Percentiles rank a stretch among this genome's conserved stretches.
Evolutionary conservation across 306 rosid genomes (phyloP).

Genomic region (Citrullus colocynthis): DNA sequence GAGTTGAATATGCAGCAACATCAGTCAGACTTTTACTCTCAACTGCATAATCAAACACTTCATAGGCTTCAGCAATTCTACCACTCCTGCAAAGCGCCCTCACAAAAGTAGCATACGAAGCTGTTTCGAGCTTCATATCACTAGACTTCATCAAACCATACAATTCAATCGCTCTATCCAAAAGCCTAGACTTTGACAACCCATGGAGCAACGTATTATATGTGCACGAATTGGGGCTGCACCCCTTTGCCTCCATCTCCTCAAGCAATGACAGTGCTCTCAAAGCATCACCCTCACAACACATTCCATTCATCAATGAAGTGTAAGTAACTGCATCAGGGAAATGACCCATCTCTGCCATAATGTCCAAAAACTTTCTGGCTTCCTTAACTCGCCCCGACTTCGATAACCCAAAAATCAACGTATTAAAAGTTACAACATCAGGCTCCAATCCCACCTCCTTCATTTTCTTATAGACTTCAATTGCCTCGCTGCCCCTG

Average conservation of each 20-base stretch:
- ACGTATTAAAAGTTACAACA: slow-evolving; percentile 62
- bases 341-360: slow-evolving; percentile 57
- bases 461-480: slow-evolving; percentile 65
- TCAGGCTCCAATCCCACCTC: slow-evolving; percentile 79
- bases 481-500: slow-evolving; percentile 56
- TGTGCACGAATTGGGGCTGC: slow-evolving; percentile 58
- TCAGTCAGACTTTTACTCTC: slow-evolving; percentile 73
- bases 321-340: slow-evolving; percentile 81
- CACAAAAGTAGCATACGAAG: slow-evolving; percentile 63
- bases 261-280: slow-evolving; percentile 47
- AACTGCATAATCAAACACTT: slow-evolving; percentile 81
- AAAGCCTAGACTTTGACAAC: slow-evolving; percentile 49
- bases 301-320: slow-evolving; percentile 80
- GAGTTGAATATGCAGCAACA: slow-evolving; percentile 55
- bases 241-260: slow-evolving; percentile 70
- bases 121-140: slow-evolving; percentile 60
- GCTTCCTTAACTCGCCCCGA: slow-evolving; percentile 57
- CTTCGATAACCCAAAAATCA: slow-evolving; percentile 70
- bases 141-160: slow-evolving; percentile 47
- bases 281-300: slow-evolving; percentile 55
- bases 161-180: slow-evolving; percentile 62
- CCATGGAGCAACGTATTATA: slow-evolving; percentile 76
- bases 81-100: slow-evolving; percentile 66
- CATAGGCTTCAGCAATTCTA: slow-evolving; percentile 72
- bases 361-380: slow-evolving; percentile 44